Evolutionary conservation across 768 basidiomycete genomes (phyloP), one percentile per base, ranked within the genome.

Genomic region (Erythrobasidium yunnanense): DNA sequence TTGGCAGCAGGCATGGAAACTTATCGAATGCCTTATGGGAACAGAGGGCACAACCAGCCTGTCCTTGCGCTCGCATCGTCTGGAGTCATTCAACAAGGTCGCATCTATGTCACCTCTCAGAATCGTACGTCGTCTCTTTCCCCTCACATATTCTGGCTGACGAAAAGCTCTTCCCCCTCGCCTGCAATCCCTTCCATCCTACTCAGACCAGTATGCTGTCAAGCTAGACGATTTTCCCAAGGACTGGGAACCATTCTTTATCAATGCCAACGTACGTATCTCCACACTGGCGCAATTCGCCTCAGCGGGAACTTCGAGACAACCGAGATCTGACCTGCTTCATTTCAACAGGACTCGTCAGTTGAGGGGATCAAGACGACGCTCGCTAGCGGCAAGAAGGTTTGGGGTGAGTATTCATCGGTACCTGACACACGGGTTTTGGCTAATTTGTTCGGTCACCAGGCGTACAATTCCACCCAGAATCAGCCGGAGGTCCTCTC

Each of bases 231-330:
- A 97, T 74, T 95, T 96, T 87, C 95, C 95, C 27, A 79, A 81
- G 66, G 95, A 91, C 18, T 99, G 90, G 91, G 90, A 93, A 71
- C 93, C 93, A 0, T 97, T 93, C 83, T 99, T 99, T 81, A 93
- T 97, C 80, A 99, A 96, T 78, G 95, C 90, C 78, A 97, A 96
- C 74, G 74, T 73, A 23, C 7, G 71, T 70, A 17, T 4, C 54
- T 55, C 34, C 33, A 30, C 15, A 27, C 52, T 45, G n/a, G 15
- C 63, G 42, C 35, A 29, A 17, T 15, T 50, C 29, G 45, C 30
- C 25, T 35, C 33, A 17, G 25, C 47, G 20, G 34, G 29, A 5
- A 32, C 33, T 49, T 50, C 54, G 20, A 32, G 32, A 15, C 33
- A 25, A 51, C 46, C 47, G 60, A 63, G 60, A 52, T 51, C 6